Base-by-base conservation (phyloP, 2,329 filamentous ascomycete genomes). In the Magnaporthiopsis incrustans region DNA sequence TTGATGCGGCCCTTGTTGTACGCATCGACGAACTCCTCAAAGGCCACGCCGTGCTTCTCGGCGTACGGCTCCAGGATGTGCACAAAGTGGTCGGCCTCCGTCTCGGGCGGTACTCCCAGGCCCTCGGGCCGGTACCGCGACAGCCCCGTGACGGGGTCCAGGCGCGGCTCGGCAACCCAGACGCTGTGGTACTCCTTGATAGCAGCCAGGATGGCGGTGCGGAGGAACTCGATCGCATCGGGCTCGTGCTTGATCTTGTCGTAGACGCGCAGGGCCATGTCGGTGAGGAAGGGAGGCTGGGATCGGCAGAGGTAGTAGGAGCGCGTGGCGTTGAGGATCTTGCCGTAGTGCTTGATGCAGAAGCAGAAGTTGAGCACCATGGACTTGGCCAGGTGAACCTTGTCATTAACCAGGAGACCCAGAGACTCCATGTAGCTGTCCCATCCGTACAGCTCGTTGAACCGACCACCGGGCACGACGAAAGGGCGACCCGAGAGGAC, bases 361-460 rank as follows among this genome's bases (percentile, higher is more conserved):
- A 99, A 99, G 76, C 92, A 96, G 76, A 98, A 98, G 79, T 99
- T 96, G 70, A 85, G 82, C 62, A 98, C 93, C 92, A 99, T 98
- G 61, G 89, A 85, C 79, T 97, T 97, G 69, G 92, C 92, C 64
- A 98, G 79, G 71, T 97, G 87, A 27, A 92, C 87, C 65, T 91
- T 88, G 73, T 95, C 90, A 72, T 94, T 92, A 70, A 92, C 86
- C 65, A 98, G 80, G 65, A 99, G 82, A 25, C 95, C 95, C 3
- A 98, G 81, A 6, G 94, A 95, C 75, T 94, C 91, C 92, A 99
- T 98, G 80, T 98, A 99, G 74, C 92, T 97, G 77, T 99, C 95
- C 95, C 95, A 99, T 60, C 94, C 94, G 74, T 99, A 99, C 27
- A 99, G 78, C 76, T 99, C 95, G 76, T 99, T 99, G 86, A 99